Base-by-base conservation (phyloP, 2,329 filamentous ascomycete species). In the Neofusicoccum umdonicola region DNA sequence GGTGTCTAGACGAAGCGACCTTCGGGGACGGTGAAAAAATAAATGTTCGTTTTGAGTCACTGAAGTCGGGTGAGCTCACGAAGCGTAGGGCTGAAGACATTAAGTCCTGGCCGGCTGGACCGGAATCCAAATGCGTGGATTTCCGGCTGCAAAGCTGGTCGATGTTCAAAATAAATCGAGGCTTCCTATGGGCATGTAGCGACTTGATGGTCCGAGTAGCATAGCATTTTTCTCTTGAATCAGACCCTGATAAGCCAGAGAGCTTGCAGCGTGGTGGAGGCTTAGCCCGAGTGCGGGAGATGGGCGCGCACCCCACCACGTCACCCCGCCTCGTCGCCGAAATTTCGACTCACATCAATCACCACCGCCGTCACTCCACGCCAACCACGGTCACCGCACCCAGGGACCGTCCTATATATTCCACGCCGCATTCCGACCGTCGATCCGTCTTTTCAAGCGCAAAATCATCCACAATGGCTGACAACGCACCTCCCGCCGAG, bases 391-490 rank as follows among this genome's bases (percentile, higher is more conserved):
- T 47, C 52, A 60, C 52, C 34, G 47, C 45, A 47, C 35, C 19
- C 17, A 17, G 15, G 44, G 35, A 11, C 34, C 34, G 47, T n/a
- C 12, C 13, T 52, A 50, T 60, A 47, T 64, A 52, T 52, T 44
- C 27, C 31, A 11, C 19, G 15, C 44, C 34, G 11, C 19, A 12
- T 22, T 51, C 39, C 52, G 7, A 3, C 44, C 34, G 7, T 17
- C 35, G 35, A 48, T 22, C 22, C 56, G 15, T n/a, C 34, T 17
- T 22, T 31, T 41, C 27, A 12, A 31, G 17, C 45, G 35, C 56
- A 64, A 3, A 42, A 22, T 6, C 19, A 35, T 37, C 51, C 48
- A 69, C 66, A 66, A 76, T 76, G 74, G 71, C 73, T 66, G 73
- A 76, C 68, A 68, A 71, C 61, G 66, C 71, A 56, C 62, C 62